Percentiles rank a stretch among this genome's conserved stretches.
phyloP scores from a whole-genome alignment of 2,329 filamentous ascomycete species.

The Cucurbitaria berberidis region DNA sequence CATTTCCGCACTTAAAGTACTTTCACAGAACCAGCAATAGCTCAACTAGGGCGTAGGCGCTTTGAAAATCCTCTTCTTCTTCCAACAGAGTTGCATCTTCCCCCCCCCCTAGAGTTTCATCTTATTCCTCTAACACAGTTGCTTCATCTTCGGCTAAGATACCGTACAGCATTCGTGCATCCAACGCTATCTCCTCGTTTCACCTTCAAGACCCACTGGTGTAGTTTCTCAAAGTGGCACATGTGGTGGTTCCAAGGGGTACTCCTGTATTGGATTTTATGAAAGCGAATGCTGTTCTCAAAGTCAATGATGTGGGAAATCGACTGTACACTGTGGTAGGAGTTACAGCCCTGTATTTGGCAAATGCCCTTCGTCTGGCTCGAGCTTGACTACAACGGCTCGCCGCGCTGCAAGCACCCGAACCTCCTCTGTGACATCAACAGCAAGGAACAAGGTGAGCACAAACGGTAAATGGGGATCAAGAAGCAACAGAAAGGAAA shows the following conservation, averaged over 20 bases:
- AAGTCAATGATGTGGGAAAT: slow-evolving; percentile 3
- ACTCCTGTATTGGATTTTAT: slow-evolving; percentile 18
- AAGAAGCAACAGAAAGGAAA: slow-evolving; percentile 4
- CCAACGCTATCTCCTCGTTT: background rate
- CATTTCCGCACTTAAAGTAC: background rate
- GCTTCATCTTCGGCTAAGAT: background rate
- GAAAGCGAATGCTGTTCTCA: slow-evolving; percentile 28
- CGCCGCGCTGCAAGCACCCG: too few relatives aligned
- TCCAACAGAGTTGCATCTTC: background rate
- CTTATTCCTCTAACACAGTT: background rate
- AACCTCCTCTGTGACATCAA: slow-evolving; percentile 1
- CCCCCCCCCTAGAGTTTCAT: background rate
- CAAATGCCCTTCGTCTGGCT: slow-evolving; percentile 4
- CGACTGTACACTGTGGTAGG: background rate
- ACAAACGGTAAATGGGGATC: slow-evolving; percentile 17
- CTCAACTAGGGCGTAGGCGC: too few relatives aligned
- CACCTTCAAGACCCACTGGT: slow-evolving; percentile 5
- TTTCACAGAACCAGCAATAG: too few relatives aligned
- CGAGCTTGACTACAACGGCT: background rate
- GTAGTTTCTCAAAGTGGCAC: slow-evolving; percentile 15
- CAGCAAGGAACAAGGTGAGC: slow-evolving; percentile 9
- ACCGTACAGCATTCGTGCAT: background rate
- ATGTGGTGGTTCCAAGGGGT: slow-evolving; percentile 17
- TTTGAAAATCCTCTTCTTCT: background rate
- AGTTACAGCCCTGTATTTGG: slow-evolving; percentile 8